Evolutionary conservation across 2,329 filamentous ascomycete genomes (phyloP), one percentile per base, ranked within the genome.

Genomic region (Monosporascus sp.): DNA sequence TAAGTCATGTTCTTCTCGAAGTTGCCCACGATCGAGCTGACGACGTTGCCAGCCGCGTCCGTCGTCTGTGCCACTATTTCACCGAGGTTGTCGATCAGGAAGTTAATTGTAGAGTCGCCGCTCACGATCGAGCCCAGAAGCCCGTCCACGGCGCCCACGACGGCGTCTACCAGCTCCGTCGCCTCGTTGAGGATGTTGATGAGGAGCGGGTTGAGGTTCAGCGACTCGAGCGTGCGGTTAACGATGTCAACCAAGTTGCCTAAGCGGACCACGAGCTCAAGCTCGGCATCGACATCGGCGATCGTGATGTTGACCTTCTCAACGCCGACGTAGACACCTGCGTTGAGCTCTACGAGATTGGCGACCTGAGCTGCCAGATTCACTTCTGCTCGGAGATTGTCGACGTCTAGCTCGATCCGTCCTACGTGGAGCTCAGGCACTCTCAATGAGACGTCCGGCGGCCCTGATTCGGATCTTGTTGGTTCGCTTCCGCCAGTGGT

Each of bases 291-390:
- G 6, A 85, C 80, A 58, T 84, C 81, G 14, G 75, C 70, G 53
- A 85, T 85, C 18, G 81, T 84, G 61, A 85, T 76, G 66, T 84
- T 84, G 62, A 85, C 73, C 56, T 74, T 75, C 4, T 64, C 62
- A 25, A 75, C 61, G 18, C 77, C 77, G 49, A 78, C 65, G 46
- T 82, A 71, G 39, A 82, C 72, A 49, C 82, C 80, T 0, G 81
- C 81, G 51, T 78, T 76, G 58, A 83, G 63, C 22, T 71, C 65
- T 1, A 85, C 82, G 1, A 85, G 72, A 43, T 74, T 75, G 15
- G 82, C 81, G n/a, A 85, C 73, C 55, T 80, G 75, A 37, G 82
- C 81, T 48, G 80, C 79, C 2, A 85, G 70, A 62, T 84, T 84
- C 61, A 85, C 72, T 55, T 85, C 78, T 2, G 80, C 82, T 54